These are phyloP conservation scores for Sporothrix humicola DNA, from an alignment of 2,329 filamentous ascomycete species.

Conservation along the genomic window DNA sequence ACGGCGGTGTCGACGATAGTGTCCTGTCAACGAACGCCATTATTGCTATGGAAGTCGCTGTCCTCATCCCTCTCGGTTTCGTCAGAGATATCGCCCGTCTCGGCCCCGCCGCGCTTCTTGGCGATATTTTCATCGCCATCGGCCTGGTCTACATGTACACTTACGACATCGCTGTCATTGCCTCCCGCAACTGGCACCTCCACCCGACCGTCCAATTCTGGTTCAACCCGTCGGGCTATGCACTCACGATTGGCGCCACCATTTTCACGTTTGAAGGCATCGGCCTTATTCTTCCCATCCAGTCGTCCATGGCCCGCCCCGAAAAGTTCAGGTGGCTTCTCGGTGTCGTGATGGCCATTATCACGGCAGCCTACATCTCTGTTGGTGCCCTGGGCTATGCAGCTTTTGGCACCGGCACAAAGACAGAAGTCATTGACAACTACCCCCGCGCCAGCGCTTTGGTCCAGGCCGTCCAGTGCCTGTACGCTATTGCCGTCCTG, in stretches of 20 bases:
- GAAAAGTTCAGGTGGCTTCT: conserved; percentile 70
- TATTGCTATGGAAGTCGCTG: conserved; percentile 68
- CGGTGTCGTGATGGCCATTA: conserved; percentile 72
- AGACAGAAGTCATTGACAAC: conserved; percentile 77
- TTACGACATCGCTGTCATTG: conserved; percentile 67
- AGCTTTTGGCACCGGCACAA: conserved; percentile 70
- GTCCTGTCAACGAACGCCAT: conserved; percentile 62
- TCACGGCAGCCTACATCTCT: conserved; percentile 74
- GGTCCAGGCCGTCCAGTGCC: conserved; percentile 77
- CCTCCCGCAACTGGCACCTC: conserved; percentile 56
- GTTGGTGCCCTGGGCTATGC: conserved; percentile 76
- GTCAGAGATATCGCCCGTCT: conserved; percentile 79
- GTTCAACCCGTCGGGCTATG: conserved; percentile 73
- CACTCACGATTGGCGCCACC: conserved; percentile 72
- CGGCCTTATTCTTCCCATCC: conserved; percentile 76
- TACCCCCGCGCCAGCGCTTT: conserved; percentile 72
- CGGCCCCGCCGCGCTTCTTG: conserved; percentile 69
- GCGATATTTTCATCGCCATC: conserved; percentile 73
- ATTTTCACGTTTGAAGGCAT: conserved; percentile 84
- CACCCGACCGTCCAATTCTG: conserved; percentile 63
- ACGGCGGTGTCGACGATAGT: conserved; percentile 46
- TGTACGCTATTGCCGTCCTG: conserved; percentile 76
- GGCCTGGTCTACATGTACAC: conserved; percentile 76
- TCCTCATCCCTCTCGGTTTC: conserved; percentile 69
- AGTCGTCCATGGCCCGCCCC: conserved; percentile 74